A percentile compares a stretch with the other conserved stretches of the same genome.
Evolutionary conservation across 2,329 filamentous ascomycete genomes (phyloP).

Genomic region (Paecilomyces fulvus): DNA sequence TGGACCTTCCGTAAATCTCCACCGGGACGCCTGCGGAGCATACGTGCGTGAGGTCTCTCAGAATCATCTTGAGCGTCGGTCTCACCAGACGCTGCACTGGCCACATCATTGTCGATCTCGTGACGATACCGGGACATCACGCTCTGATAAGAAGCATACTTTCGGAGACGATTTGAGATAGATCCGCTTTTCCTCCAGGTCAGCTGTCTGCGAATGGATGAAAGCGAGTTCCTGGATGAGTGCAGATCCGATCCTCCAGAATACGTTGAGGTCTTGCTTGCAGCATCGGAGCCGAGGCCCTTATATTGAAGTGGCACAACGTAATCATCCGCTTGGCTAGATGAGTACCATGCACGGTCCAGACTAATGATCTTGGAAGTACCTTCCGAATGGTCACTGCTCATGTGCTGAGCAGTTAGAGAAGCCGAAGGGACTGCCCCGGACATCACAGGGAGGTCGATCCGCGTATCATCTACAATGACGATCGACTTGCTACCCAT

Average conservation of each 20-base stretch:
- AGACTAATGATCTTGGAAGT: background rate
- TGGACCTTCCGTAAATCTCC: slow-evolving; percentile 63
- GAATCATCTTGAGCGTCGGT: slow-evolving; percentile 10
- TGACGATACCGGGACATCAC: slow-evolving; percentile 25
- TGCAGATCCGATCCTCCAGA: slow-evolving; percentile 10
- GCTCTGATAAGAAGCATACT: slow-evolving; percentile 39
- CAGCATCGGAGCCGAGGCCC: slow-evolving; percentile 8
- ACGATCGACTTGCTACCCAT: slow-evolving; percentile 83
- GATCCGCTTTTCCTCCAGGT: slow-evolving; percentile 18
- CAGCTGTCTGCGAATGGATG: slow-evolving; percentile 15
- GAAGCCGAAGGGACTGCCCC: slow-evolving; percentile 21
- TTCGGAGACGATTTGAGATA: slow-evolving; percentile 30
- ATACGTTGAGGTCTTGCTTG: slow-evolving; percentile 6
- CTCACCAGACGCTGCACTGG: slow-evolving; percentile 9
- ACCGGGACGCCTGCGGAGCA: slow-evolving; percentile 64
- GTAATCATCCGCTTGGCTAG: slow-evolving; percentile 13
- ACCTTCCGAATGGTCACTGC: slow-evolving; percentile 1
- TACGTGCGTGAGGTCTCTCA: slow-evolving; percentile 33
- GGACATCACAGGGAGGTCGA: slow-evolving; percentile 30
- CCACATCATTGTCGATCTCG: slow-evolving; percentile 17
- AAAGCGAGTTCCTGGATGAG: slow-evolving; percentile 19
- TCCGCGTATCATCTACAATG: slow-evolving; percentile 62
- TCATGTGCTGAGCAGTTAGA: slow-evolving; percentile 2
- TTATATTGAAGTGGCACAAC: slow-evolving; percentile 22
- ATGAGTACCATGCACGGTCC: slow-evolving; percentile 1